Base-by-base conservation (phyloP, 805 yeast species). In the Yamadazyma ubonensis region DNA sequence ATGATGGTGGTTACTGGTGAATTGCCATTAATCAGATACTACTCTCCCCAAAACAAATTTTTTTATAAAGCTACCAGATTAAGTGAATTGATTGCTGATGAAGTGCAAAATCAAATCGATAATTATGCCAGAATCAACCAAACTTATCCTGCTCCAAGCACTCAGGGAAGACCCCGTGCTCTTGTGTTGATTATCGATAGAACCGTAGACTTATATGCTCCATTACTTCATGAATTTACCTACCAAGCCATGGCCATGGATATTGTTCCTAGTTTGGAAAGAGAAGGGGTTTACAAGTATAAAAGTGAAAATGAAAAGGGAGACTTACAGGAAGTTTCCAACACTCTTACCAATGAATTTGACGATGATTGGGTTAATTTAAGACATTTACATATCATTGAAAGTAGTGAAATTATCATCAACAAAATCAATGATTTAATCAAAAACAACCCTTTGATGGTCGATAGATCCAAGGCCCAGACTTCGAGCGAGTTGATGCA, bases 191-290 rank as follows among this genome's bases (percentile, higher is more conserved):
- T 93, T 14, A 70, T 86, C 2, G 99, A 93, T 60, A 73, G 99
- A 46, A 74, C 95, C 1, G 57, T 89, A 57, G 99, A 95, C 58
- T 67, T 84, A 35, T 77, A 78, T 52, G 85, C 93, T 5, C 96
- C 97, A 0, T 58, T 93, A 33, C 62, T 90, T 39, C 98, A 93
- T 59, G 96, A 88, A 57, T 87, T 90, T 61, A 78, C 83, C 17
- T 93, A 90, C 61, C 95, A 91, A 62, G 90, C 97, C 4, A 81
- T 90, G 86, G 84, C 90, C 14, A 83, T 83, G 65, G 99, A 91
- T 59, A 62, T 83, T 19, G 72, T 74, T 2, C 65, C 64, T 21
- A 54, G 63, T 30, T 60, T 70, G 46, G 75, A 51, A 65, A 62
- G 59, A 59, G 67, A 38, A 66, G 67, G 69, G 20, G 49, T 48